Conservation (phyloP, 805 yeast genomes). For the Maudiozyma bulderi region DNA sequence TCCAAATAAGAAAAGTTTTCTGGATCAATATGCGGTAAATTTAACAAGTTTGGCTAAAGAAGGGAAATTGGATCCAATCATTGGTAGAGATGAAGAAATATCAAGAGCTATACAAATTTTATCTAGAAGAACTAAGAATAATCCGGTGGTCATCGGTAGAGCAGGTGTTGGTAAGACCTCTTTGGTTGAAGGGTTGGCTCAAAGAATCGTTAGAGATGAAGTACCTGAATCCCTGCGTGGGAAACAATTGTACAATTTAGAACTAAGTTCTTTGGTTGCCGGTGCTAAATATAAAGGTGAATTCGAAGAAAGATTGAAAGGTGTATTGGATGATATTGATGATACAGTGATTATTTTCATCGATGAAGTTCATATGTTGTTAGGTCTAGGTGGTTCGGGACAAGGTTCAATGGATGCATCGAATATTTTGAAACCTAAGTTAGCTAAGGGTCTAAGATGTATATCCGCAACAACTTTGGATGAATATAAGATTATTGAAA, state of each 20-base stretch:
- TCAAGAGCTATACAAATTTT: conserved; percentile 85
- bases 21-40: conserved; percentile 78
- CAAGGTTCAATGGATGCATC: conserved; percentile 89
- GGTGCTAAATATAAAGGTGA: conserved; percentile 97
- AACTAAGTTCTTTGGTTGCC: conserved; percentile 79
- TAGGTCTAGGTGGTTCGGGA: conserved; percentile 88
- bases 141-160: conserved; percentile 88
- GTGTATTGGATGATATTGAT: conserved; percentile 74
- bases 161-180: conserved; percentile 99
- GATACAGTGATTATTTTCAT: conserved; percentile 70
- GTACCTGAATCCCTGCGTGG: conserved; percentile 92
- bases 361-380: conserved; percentile 81
- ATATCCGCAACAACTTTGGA: conserved; percentile 96
- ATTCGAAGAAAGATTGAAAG: conserved; percentile 81
- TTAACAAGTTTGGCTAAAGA: conserved; percentile 77
- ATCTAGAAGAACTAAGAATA: conserved; percentile 87
- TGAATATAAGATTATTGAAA: conserved; percentile 90
- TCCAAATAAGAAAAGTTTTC: conserved; percentile 55
- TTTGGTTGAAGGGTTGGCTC: conserved; percentile 92
- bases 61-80: conserved; percentile 92
- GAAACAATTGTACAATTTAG: conserved; percentile 74
- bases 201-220: conserved; percentile 80
- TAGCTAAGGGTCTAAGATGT: conserved; percentile 90
- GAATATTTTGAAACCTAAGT: conserved; percentile 82
- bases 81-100: conserved; percentile 94